Evolutionary conservation across 2,329 filamentous ascomycete species (phyloP).

Genomic region (Paramyrothecium sp.): DNA sequence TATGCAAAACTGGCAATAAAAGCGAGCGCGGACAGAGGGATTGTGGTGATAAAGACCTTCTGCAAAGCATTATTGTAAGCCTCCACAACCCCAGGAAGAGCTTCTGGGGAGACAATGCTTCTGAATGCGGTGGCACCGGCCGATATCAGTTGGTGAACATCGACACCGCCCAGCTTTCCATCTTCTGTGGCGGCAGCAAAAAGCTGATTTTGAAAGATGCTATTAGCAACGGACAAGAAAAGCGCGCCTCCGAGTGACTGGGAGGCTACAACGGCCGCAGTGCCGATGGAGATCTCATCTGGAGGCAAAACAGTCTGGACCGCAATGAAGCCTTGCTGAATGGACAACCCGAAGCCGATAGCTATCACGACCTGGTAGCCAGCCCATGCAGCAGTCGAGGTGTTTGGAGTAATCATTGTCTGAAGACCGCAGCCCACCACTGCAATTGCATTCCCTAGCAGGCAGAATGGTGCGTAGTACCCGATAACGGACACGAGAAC

Average conservation of each 20-base stretch:
- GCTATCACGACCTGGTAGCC: neutral
- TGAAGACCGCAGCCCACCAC: neutral
- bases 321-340: constrained; percentile 1
- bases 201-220: constrained; percentile 1
- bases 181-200: neutral
- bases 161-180: neutral
- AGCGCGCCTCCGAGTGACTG: constrained; percentile 1
- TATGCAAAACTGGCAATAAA: neutral
- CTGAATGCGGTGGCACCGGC: constrained; percentile 1
- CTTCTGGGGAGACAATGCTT: neutral
- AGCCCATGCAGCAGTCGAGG: neutral
- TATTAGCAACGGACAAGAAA: constrained; percentile 1
- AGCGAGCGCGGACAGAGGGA: neutral
- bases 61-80: neutral
- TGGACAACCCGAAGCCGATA: neutral
- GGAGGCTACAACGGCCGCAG: neutral
- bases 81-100: neutral
- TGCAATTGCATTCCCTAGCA: neutral
- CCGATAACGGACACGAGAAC: neutral
- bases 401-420: neutral
- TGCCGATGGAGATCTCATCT: neutral
- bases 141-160: neutral
- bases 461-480: neutral
- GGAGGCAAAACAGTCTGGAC: neutral
- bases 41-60: neutral